Base-by-base conservation (phyloP, 192 early-diverging fungal genomes). In the Mortierella hygrophila region DNA sequence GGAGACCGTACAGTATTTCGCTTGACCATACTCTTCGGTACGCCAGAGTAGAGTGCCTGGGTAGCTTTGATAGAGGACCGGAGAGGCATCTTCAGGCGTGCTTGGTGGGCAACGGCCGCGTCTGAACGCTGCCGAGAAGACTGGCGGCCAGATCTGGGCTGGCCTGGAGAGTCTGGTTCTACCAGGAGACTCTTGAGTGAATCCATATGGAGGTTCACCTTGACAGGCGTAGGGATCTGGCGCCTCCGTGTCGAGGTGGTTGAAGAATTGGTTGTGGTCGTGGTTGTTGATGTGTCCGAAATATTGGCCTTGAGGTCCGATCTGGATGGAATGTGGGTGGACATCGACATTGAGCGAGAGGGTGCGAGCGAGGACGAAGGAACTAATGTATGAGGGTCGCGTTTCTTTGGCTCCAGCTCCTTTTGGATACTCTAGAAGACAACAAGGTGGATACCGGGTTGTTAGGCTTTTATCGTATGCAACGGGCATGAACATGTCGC, bases 151-250 rank as follows among this genome's bases (percentile, higher is more conserved):
- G 83, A 10, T 35, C 55, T 80, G 13, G 72, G 23, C 1, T 32
- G 65, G 3, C 69, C 75, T 16, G 83, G 78, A 32, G 83, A 80
- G 29, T 80, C 83, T 15, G 83, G 78, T 32, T 80, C 78, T 5
- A 80, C 78, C 26, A 85, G 26, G 2, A 85, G 70, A 21, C 78
- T 80, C 70, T 85, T 85, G 29, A 85, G 32, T 8, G 83, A 85
- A 42, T 85, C 83, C 78, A 85, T 80, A 46, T 85, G 83, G 54
- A 85, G 74, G 23, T 85, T 68, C 5, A 85, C 83, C 9, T 77
- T 77, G 15, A 83, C 44, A 11, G 82, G 52, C 2, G 72, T 71
- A 1, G 82, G 82, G 10, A 68, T 72, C 26, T 68, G 82, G 23
- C 82, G 60, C 20, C 82, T 77, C 21, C 75, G 75, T 11, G 41